A percentile compares a stretch with the other conserved stretches of the same genome.
Evolutionary conservation across 2,329 filamentous ascomycete genomes (phyloP).

Genomic region (Leptographium galeiforme): DNA sequence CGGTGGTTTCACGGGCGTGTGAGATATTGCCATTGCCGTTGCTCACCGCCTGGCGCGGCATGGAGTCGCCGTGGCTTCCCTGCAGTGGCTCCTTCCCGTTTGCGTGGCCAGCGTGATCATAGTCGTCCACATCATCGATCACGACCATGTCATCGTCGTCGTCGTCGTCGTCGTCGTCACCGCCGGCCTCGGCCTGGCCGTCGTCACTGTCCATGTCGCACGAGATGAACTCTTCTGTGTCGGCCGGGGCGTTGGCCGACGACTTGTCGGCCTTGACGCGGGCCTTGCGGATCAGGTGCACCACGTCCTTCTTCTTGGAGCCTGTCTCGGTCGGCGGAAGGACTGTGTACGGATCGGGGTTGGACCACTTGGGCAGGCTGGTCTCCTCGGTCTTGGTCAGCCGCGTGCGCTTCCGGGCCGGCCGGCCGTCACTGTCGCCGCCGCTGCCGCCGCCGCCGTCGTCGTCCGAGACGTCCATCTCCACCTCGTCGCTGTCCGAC

Average conservation of each 20-base stretch:
- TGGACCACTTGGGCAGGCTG: constrained; percentile 68
- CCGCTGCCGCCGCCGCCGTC: constrained; percentile 18
- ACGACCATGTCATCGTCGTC: neutral
- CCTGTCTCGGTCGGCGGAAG: constrained; percentile 63
- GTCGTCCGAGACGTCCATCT: constrained; percentile 48
- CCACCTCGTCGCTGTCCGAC: constrained; percentile 49
- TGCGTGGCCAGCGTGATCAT: neutral
- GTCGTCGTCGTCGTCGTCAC: constrained; percentile 10
- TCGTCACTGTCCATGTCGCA: constrained; percentile 53
- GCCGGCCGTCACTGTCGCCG: constrained; percentile 17
- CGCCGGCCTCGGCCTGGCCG: constrained; percentile 8
- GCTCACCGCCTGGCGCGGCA: neutral
- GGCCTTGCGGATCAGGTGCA: constrained; percentile 84
- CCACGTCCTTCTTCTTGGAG: constrained; percentile 71
- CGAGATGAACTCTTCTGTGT: constrained; percentile 78
- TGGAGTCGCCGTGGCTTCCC: neutral
- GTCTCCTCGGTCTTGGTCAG: neutral
- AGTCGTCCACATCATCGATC: constrained; percentile 1
- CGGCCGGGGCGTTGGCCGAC: constrained; percentile 36
- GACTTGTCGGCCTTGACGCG: constrained; percentile 44
- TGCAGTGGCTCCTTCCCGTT: neutral
- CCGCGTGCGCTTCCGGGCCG: constrained; percentile 10
- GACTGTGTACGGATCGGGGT: constrained; percentile 85
- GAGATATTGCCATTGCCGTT: neutral
- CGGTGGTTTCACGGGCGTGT: neutral